These are phyloP conservation scores for Chalaropsis ovoidea DNA, from an alignment of 2,329 filamentous ascomycete genomes.

Conservation along the genomic window DNA sequence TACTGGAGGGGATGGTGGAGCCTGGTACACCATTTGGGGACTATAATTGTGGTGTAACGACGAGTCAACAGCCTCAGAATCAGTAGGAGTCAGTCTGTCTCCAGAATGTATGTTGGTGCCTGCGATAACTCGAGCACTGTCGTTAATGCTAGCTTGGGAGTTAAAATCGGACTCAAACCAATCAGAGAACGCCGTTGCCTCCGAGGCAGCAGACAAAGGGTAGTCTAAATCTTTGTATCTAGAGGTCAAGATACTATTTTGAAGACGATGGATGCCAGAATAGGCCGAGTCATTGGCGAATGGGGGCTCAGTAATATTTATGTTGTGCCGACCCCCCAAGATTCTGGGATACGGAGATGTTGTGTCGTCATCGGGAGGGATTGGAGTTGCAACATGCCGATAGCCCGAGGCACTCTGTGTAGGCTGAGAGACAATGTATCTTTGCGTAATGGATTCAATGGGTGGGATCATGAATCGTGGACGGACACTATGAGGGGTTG, in stretches of 20 bases:
- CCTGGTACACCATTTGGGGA: not conserved
- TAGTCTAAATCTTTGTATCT: not conserved
- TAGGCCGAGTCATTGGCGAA: too few species aligned
- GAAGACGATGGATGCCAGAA: not conserved
- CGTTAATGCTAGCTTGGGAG: conserved; percentile 1
- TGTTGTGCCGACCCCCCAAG: not conserved
- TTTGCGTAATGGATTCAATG: conserved; percentile 23
- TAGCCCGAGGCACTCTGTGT: not conserved
- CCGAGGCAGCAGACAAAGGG: conserved; percentile 4
- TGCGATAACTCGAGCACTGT: not conserved
- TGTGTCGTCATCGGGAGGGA: not conserved
- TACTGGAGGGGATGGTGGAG: not conserved
- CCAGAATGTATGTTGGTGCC: conserved; percentile 5
- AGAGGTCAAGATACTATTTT: not conserved
- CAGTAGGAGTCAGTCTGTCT: not conserved
- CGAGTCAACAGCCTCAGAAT: not conserved
- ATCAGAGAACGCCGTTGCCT: conserved; percentile 19
- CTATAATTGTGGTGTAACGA: not conserved
- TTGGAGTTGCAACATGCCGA: not conserved
- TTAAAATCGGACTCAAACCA: conserved; percentile 18
- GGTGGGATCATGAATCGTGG: conserved; percentile 24
- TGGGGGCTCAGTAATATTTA: not conserved
- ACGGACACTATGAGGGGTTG: conserved; percentile 18
- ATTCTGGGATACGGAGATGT: not conserved
- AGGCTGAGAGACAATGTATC: conserved; percentile 18